Percentiles rank a stretch among this genome's conserved stretches.
phyloP scores from a whole-genome alignment of 495 filamentous ascomycete genomes.

The Hyaloscypha finlandica region DNA sequence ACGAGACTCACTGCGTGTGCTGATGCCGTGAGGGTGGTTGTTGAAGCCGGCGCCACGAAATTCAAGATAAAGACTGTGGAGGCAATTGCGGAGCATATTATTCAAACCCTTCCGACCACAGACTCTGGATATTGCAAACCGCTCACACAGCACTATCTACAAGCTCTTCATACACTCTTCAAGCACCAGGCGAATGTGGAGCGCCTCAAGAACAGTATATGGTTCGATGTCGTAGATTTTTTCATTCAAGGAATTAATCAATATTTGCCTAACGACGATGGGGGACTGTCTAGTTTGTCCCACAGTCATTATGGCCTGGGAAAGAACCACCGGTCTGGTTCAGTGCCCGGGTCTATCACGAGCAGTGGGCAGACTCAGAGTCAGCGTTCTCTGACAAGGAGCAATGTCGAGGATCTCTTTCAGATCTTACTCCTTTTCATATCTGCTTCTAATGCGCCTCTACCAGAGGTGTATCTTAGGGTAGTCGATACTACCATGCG shows the following conservation, averaged over 20 bases:
- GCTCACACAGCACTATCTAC: constrained; percentile 77
- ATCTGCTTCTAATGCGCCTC: constrained; percentile 68
- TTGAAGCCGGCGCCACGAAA: constrained; percentile 66
- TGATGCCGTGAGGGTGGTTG: constrained; percentile 67
- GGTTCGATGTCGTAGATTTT: constrained; percentile 69
- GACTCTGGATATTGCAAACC: constrained; percentile 68
- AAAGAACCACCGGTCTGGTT: constrained; percentile 13
- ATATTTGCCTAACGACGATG: constrained; percentile 37
- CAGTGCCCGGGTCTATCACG: constrained; percentile 17
- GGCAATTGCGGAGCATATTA: constrained; percentile 78
- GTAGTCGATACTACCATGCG: constrained; percentile 60
- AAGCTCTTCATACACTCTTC: constrained; percentile 69
- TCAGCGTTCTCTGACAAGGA: constrained; percentile 16
- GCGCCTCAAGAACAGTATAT: constrained; percentile 65
- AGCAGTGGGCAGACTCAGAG: constrained; percentile 11
- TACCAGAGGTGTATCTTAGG: constrained; percentile 57
- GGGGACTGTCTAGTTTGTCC: constrained; percentile 17
- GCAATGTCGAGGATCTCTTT: constrained; percentile 31
- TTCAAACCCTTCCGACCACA: constrained; percentile 65
- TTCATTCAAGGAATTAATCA: constrained; percentile 56
- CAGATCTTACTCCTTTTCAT: constrained; percentile 25
- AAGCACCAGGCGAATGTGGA: constrained; percentile 76
- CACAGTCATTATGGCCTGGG: constrained; percentile 24
- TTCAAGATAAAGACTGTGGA: constrained; percentile 75
- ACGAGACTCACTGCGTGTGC: constrained; percentile 69